Evolutionary conservation across 169 alveolate species (phyloP).

Genomic region (Theileria equi): DNA sequence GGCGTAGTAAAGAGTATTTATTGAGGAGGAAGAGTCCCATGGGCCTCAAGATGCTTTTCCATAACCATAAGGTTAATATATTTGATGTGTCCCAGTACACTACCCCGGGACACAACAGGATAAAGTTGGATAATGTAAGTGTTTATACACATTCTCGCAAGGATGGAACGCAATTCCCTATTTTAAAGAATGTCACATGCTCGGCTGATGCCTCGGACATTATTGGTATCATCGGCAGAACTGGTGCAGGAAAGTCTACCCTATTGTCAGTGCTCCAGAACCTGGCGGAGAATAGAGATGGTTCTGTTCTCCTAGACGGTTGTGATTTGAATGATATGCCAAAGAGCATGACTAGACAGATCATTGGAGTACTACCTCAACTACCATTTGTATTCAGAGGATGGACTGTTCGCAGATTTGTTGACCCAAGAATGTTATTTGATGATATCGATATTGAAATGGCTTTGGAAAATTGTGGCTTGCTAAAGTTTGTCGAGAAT

Average conservation of each 20-base stretch:
- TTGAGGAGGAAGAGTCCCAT: too few relatives aligned
- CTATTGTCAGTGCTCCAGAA: constrained; percentile 35
- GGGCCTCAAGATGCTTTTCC: not conserved
- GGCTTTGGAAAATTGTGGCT: constrained; percentile 51
- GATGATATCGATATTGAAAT: constrained; percentile 29
- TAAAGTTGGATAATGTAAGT: not conserved
- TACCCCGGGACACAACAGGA: not conserved
- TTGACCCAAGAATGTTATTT: constrained; percentile 57
- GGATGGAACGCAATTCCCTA: too few relatives aligned
- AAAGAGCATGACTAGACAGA: constrained; percentile 14
- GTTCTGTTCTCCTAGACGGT: constrained; percentile 62
- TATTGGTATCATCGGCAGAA: constrained; percentile 51
- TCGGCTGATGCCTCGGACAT: constrained; percentile 26
- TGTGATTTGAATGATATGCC: constrained; percentile 42
- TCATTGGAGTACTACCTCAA: constrained; percentile 58
- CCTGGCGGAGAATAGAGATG: constrained; percentile 17
- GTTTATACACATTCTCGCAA: too few relatives aligned
- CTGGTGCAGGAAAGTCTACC: constrained; percentile 65
- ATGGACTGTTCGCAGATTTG: constrained; percentile 57
- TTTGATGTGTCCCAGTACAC: constrained; percentile 6
- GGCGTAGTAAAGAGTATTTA: too few relatives aligned
- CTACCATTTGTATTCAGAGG: constrained; percentile 56
- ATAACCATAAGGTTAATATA: not conserved
- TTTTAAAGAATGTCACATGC: constrained; percentile 14
- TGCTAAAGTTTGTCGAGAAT: constrained; percentile 19